Base-by-base conservation (phyloP, 2,329 filamentous ascomycete species). In the Monosporascus sp. region DNA sequence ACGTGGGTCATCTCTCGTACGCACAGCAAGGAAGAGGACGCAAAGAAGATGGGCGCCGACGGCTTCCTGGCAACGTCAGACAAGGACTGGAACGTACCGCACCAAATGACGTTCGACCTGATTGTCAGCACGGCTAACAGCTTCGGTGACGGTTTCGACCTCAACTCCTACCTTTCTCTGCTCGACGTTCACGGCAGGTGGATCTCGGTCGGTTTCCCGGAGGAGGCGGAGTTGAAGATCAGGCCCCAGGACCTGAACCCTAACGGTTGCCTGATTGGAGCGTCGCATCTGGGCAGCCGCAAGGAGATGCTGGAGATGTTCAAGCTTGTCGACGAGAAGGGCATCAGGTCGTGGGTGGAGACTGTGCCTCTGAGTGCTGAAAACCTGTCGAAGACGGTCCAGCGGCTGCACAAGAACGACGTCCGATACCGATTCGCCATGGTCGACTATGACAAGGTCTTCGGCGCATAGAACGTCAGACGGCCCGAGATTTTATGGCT, bases 121-220 rank as follows among this genome's bases (percentile, higher is more conserved):
- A 88, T 91, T 68, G 69, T 91, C 75, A 89, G 87, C 78, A 86
- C 83, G 7, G 86, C 88, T 61, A 88, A 83, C 65, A 83, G 80
- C 37, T 85, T 82, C 49, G 76, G 83, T 63, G 81, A 84, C 49
- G 79, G 77, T 47, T 89, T 90, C 72, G 82, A 89, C 65, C 74
- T 90, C 35, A 71, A 72, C 50, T 79, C 85, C 58, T 95, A 94
- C 75, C 82, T 95, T 64, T 82, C 81, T 56, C 81, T 91, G 63
- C 80, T 95, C 68, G 90, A 93, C 71, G 85, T 93, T 53, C 88
- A 91, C 73, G 89, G 87, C 54, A 81, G 80, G 66, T 94, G 88
- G 83, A 82, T 93, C 68, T 88, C 81, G 63, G 88, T 93, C 51
- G 89, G 89, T 43, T 77, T 94, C 65, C 89, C 89, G 3, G 88